Base-by-base conservation (phyloP, 495 filamentous ascomycete genomes). In the Aspergillus sparsus region DNA sequence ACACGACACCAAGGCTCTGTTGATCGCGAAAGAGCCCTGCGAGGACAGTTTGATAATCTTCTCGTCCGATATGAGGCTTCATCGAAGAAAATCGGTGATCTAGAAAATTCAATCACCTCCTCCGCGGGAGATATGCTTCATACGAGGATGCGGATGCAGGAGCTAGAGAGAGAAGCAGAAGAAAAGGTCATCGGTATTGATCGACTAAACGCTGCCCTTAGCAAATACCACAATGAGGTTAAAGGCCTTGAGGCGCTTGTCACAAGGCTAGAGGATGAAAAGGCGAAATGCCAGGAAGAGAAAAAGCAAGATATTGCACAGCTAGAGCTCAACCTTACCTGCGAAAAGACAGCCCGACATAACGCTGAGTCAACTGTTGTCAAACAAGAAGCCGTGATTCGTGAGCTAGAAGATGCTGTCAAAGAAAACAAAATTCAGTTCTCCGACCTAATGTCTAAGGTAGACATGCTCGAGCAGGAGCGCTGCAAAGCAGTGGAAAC, bases 141-240 rank as follows among this genome's bases (percentile, higher is more conserved):
- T 49, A 75, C 75, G 5, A 75, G 78, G 39, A 77, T 71, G 50
- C 67, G 72, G 11, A 70, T 79, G 65, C 73, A 75, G 47, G 77
- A 81, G 6, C 73, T 86, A 12, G 80, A 84, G 34, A 69, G 65
- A 5, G 76, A 84, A 53, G 77, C 83, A 50, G 69, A 77, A 2
- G 86, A 88, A 39, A 80, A 88, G 27, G 79, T 83, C 13, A 62
- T 81, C 10, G 80, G 81, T 32, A 79, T 89, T 55, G 80, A 84
- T 55, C 79, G 84, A 33, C 77, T 92, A 27, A 83, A 82, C 61
- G 66, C 73, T 31, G 87, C 89, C 0, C 78, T 90, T 0, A 77
- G 83, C 15, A 78, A 78, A 11, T 92, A 92, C 65, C 77, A 81
- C 8, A 70, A 78, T 7, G 91, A 95, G 55, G 77, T 90, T 3